Base-by-base conservation (phyloP, 176 grass and related monocot genomes). In the Raddia guianensis region DNA sequence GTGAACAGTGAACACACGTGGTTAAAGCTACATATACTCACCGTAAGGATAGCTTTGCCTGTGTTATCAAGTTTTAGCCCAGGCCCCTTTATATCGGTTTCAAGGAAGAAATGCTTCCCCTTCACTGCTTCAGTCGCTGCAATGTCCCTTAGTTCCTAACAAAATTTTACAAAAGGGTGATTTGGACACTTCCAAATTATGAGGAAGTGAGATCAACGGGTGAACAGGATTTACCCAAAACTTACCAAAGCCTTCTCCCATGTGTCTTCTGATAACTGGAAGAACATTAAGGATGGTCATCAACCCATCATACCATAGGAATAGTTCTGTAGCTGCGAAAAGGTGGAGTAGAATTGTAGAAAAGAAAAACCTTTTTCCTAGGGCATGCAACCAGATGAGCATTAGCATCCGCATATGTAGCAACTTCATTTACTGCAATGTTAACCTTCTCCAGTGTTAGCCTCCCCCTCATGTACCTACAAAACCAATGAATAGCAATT, bases 21-120 rank as follows among this genome's bases (percentile, higher is more conserved):
- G 47, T 56, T 43, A 78, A 72, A 80, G 49, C 13, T 63, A 72
- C 59, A 82, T 79, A 65, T 75, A 93, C 93, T 87, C 86, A 94
- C 92, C 6, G 90, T 98, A 67, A 98, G 80, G 69, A 98, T 98
- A 80, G 92, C 75, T 89, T 98, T 98, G 43, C 95, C 92, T 12
- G 92, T 95, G 47, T 91, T 71, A 80, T 98, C 95, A 78, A 95
- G 95, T 89, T 95, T 98, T 75, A 98, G 69, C 68, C 92, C 92
- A 49, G 95, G 92, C 12, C 92, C 95, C 76, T 93, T 98, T 68
- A 98, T 93, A 80, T 98, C 95, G 18, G 68, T 63, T 92, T 98
- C 95, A 62, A 98, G 75, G 84, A 98, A 95, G 82, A 98, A 98
- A 82, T 93, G 88, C n/a, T 91, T 98, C 49, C 95, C 95, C 76